Base-by-base conservation (phyloP, 306 rosid species). In the Delonix regia region DNA sequence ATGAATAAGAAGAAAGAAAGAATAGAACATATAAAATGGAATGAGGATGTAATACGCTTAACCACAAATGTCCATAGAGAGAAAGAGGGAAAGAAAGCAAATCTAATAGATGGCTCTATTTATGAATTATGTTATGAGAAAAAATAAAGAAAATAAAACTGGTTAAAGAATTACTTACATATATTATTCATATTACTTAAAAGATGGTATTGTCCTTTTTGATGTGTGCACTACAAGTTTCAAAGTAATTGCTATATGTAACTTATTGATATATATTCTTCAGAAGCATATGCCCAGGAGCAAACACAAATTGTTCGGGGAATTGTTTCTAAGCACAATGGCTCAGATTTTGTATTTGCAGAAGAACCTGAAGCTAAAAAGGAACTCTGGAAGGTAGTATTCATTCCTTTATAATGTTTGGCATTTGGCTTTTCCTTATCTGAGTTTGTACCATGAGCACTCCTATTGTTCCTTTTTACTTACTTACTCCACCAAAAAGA, bases 201-300 rank as follows among this genome's bases (percentile, higher is more conserved):
- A 72, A 45, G 75, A 59, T 51, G 60, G 52, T 33, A 30, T n/a
- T 22, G 24, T 59, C 53, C 18, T 64, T 74, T 80, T 69, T 42
- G 41, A 64, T 70, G 55, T 70, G 71, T 71, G 62, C 57, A 57
- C 53, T 69, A 33, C 15, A 49, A 64, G 73, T 70, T 77, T 57
- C 15, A 28, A 33, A 75, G 44, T 59, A 48, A 55, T 39, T 71
- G 57, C 53, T 22, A 51, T 84, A 61, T 53, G 38, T 74, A 36
- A 76, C 71, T 56, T 18, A 60, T 48, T 80, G 42, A 65, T 74
- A 19, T 45, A 57, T 82, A 41, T 69, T 47, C 39, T 88, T 53
- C 80, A 94, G 97, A 95, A 88, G 99, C 97, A 62, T 92, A 92
- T 88, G 89, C 99, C 44, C 93, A 88, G 36, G 99, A 94, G 77